These are phyloP conservation scores for Limtongia smithiae DNA, from an alignment of 805 yeast genomes.

Conservation along the genomic window DNA sequence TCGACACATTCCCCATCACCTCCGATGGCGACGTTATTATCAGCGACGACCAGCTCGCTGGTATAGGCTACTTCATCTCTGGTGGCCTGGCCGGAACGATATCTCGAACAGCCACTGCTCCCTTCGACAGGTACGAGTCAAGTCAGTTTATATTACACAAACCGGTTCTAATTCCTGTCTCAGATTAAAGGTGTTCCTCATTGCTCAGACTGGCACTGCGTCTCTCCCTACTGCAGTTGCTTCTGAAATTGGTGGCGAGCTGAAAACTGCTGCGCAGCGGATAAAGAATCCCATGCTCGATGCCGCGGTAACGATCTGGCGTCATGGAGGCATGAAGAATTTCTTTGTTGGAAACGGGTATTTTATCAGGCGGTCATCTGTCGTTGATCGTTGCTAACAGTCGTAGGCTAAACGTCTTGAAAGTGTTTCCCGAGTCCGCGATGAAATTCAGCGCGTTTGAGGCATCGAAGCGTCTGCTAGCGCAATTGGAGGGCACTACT, in stretches of 20 bases:
- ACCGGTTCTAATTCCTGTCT: background rate
- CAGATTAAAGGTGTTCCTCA: constrained; percentile 83
- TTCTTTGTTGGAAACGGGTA: constrained; percentile 68
- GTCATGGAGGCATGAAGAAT: constrained; percentile 80
- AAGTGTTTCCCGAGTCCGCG: constrained; percentile 95
- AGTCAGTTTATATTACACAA: background rate
- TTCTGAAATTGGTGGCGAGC: constrained; percentile 31
- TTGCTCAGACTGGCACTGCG: constrained; percentile 63
- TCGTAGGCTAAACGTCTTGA: constrained; percentile 77
- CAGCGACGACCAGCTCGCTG: constrained; percentile 71
- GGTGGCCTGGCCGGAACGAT: constrained; percentile 96
- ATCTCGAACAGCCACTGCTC: constrained; percentile 94
- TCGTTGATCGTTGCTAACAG: background rate
- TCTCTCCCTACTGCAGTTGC: constrained; percentile 29
- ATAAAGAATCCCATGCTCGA: constrained; percentile 63
- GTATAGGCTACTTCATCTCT: constrained; percentile 86
- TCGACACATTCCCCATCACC: constrained; percentile 75
- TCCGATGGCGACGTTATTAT: constrained; percentile 92
- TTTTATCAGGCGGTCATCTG: background rate
- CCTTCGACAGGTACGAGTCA: constrained; percentile 58
- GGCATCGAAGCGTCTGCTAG: constrained; percentile 69
- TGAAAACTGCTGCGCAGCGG: constrained; percentile 24
- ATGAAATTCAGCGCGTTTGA: constrained; percentile 97
- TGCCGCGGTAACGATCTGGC: constrained; percentile 77
- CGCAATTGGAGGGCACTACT: constrained; percentile 38